Base-by-base conservation (phyloP, 2,329 filamentous ascomycete genomes). In the Colletotrichum sp. region DNA sequence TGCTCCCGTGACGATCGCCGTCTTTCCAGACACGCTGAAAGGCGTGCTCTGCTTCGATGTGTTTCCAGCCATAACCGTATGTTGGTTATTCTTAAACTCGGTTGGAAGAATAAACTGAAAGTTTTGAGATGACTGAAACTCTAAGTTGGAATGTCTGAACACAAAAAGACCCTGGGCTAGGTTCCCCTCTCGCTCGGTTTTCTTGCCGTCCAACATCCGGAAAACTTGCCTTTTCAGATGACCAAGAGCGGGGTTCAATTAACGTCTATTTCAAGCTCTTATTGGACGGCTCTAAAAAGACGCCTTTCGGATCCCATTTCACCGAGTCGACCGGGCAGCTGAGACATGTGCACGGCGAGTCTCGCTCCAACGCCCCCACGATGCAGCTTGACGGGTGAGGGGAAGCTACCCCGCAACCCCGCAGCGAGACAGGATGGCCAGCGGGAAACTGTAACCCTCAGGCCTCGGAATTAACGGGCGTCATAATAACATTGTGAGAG, bases 1-100 rank as follows among this genome's bases (percentile, higher is more conserved):
- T 7, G 79, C 80, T 5, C 80, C 80, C 0, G 80, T 81, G 63
- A 81, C 34, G 9, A 81, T 78, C 57, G 80, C 79, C 3, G 79
- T 79, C 66, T 81, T 81, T 62, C 76, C 80, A 27, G 74, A 68
- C 11, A 80, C 77, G 15, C 73, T 77, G 43, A 77, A 83, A 34
- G 76, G 74, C 31, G 77, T 18, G n/a, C 8, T 9, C 0, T 38
- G 21, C 27, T 34, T 51, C 21, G 34, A 18, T 15, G 4, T 24
- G 33, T 16, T 31, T 7, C 8, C n/a, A 16, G 55, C 27, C 66
- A 68, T 68, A 29, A 2, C 47, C 34, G 9, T 24, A 47, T 6
- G n/a, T 21, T 51, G 43, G n/a, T 21, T 5, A 3, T 13, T 51
- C 13, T 51, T 2, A 5, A 13, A 13, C 21, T 21, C 6, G 1